Base-by-base conservation (phyloP, 2,329 filamentous ascomycete genomes). In the Neonectria coccinea region DNA sequence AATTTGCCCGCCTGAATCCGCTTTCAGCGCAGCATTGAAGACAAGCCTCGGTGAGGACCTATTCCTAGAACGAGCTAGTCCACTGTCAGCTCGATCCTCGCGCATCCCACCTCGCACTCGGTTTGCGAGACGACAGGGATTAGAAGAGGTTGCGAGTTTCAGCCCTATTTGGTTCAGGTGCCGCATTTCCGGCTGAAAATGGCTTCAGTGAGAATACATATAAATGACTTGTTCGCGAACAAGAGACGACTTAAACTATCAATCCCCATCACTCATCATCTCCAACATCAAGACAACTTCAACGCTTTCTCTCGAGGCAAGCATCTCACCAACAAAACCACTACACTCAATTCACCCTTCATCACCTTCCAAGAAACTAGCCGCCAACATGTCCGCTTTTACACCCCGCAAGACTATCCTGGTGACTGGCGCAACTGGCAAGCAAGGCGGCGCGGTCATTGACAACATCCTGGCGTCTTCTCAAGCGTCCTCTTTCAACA, bases 391-490 rank as follows among this genome's bases (percentile, higher is more conserved):
- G 27, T 20, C 27, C 5, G 31, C 39, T 11, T 42, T 33, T 7
- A 2, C 16, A 14, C 7, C 54, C 25, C 29, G 18, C 3, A 64
- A 60, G 20, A 60, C 52, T n/a, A 31, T 66, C 22, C 52, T 66
- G 1, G 60, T 66, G 8, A 59, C 56, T 12, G 64, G 64, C 47
- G 64, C 64, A 18, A 66, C 64, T 7, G 64, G 64, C 56, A 63
- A 64, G 42, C 64, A 66, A 59, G 64, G 64, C 20, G 59, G 64
- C 18, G 64, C 64, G 3, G 44, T 64, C 18, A 64, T 66, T 16
- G 33, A 56, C 9, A 57, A 59, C 53, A 47, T 66, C 18, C 20
- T 66, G 18, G 45, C 55, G 6, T 59, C 60, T 1, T 11, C 59
- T 1, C 25, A 63, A 20, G 20, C 59, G 5, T 25, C 55, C 22